Evolutionary conservation across 441 rosid genomes (phyloP), one percentile per base, ranked within the genome.

Genomic region (Gossypium trilobum): DNA sequence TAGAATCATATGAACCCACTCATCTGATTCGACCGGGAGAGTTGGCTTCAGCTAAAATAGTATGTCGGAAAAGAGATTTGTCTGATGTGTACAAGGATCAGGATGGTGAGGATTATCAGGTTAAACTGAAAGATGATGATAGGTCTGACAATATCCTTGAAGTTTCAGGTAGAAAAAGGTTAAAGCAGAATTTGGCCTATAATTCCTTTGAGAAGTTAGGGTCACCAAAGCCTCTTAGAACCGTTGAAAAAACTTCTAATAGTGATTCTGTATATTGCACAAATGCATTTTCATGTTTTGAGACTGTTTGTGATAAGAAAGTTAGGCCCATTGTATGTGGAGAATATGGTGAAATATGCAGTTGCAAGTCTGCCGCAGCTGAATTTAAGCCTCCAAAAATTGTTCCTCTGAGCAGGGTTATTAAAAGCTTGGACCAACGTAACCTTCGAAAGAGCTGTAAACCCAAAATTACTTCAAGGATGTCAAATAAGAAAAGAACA

Each of bases 321-420:
- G 71, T 66, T 68, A 83, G 69, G 73, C 87, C 91, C 51, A 69
- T 85, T 7, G 87, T 82, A 46, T 85, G 67, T 73, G 90, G 90
- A 50, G 78, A 63, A 55, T 83, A 77, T 66, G 84, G 84, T 69
- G 86, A 85, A 73, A 77, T 85, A 77, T 72, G 65, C 68, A 68
- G 68, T 25, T 75, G 74, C 50, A 67, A 74, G 8, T 75, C 71
- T 67, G 72, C 31, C 60, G 77, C 25, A 25, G 77, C 82, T 73
- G 51, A 58, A 54, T 31, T 70, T 14, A 71, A 57, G 54, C 78
- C 80, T n/a, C 76, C 57, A 33, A 87, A 87, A 76, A 74, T 83
- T 68, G 70, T 80, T 78, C 69, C 87, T 27, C 87, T 87, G 42
- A 82, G 82, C 70, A 79, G 29, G 72, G 61, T 85, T 76, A 80